Evolutionary conservation across 129 eudicot genomes (phyloP).

Genomic region (Smallanthus sonchifolius): DNA sequence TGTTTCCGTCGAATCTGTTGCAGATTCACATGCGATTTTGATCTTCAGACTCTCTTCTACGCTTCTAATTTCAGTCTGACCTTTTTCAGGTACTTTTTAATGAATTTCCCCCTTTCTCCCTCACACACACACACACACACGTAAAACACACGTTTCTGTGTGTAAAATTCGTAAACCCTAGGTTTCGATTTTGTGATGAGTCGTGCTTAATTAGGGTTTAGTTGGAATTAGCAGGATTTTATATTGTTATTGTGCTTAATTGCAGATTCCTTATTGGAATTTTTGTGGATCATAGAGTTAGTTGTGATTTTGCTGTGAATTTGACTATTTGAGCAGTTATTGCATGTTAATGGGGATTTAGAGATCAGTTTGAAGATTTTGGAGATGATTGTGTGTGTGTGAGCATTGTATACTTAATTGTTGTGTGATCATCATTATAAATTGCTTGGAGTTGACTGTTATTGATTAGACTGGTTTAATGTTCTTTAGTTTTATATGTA

Average conservation of each 20-base stretch:
- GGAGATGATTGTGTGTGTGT: background rate
- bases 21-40: constrained; percentile 30
- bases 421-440: too few species aligned
- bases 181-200: constrained; percentile 14
- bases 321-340: constrained; percentile 25
- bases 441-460: background rate
- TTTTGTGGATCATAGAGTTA: constrained; percentile 25
- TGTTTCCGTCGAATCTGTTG: constrained; percentile 26
- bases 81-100: constrained; percentile 30
- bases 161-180: constrained; percentile 15
- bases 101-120: too few species aligned
- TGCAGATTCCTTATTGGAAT: constrained; percentile 17
- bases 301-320: constrained; percentile 12
- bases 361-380: background rate
- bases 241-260: constrained; percentile 4
- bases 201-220: constrained; percentile 18
- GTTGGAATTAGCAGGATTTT: background rate
- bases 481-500: background rate
- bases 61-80: constrained; percentile 30
- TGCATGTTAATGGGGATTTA: constrained; percentile 20
- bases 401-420: constrained; percentile 5
- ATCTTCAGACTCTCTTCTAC: constrained; percentile 26
- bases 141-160: constrained; percentile 2
- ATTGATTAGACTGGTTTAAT: background rate
- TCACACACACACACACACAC: too few species aligned